Conservation (phyloP, 2,329 filamentous ascomycete genomes). For the Laburnicola sp. region DNA sequence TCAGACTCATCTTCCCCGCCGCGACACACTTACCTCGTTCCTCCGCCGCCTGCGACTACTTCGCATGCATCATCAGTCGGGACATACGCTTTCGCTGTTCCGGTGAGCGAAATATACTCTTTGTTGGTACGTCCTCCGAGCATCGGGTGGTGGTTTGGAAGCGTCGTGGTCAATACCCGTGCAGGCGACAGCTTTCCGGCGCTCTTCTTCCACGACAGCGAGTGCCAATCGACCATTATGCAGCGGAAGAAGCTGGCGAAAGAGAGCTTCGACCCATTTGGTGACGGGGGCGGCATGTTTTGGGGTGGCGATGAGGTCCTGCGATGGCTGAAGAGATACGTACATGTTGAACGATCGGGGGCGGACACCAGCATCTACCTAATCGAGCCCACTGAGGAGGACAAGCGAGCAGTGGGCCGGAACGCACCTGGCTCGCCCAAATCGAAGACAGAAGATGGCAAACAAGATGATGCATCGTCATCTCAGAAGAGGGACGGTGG, state of each 20-base stretch:
- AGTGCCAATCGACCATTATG: slow-evolving; percentile 92
- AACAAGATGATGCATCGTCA: slow-evolving; percentile 28
- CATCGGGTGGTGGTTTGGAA: slow-evolving; percentile 98
- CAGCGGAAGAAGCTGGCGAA: slow-evolving; percentile 85
- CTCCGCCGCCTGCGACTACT: slow-evolving; percentile 84
- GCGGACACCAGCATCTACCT: slow-evolving; percentile 91
- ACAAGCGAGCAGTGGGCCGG: slow-evolving; percentile 76
- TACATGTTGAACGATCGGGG: slow-evolving; percentile 77
- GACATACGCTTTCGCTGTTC: slow-evolving; percentile 87
- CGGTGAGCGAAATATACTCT: slow-evolving; percentile 87
- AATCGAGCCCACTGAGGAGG: slow-evolving; percentile 82
- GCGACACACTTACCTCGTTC: slow-evolving; percentile 85
- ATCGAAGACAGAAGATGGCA: slow-evolving; percentile 31
- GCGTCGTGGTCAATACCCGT: slow-evolving; percentile 86
- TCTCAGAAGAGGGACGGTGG: slow-evolving; percentile 63
- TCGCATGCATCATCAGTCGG: slow-evolving; percentile 71
- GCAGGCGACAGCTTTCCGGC: slow-evolving; percentile 93
- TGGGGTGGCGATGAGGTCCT: slow-evolving; percentile 98
- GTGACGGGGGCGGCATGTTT: slow-evolving; percentile 82
- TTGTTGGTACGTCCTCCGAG: slow-evolving; percentile 88
- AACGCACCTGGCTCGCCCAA: slow-evolving; percentile 54
- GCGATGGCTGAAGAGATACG: slow-evolving; percentile 84
- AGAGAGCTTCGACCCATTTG: slow-evolving; percentile 89
- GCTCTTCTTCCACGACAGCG: slow-evolving; percentile 95
- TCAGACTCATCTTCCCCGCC: slow-evolving; percentile 79